Conservation (phyloP, 371 early-diverging fungal species). For the Apophysomyces ossiformis region DNA sequence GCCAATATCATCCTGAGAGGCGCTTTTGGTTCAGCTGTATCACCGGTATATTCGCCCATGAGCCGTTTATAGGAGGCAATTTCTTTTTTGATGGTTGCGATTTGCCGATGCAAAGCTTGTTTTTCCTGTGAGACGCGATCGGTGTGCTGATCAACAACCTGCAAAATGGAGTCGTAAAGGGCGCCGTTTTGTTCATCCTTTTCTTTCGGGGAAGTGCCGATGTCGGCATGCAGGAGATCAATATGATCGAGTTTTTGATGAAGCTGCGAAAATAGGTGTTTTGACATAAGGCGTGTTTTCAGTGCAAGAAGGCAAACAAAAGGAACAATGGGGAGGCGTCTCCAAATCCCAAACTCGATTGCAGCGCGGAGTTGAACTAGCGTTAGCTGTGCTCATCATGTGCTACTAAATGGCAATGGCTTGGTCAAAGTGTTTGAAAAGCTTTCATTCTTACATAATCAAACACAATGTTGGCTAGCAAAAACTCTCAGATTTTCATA, state of each 20-base stretch:
- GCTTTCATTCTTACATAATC: too few relatives aligned
- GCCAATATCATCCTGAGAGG: constrained; percentile 10
- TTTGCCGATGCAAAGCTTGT: constrained; percentile 11
- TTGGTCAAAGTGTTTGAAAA: too few relatives aligned
- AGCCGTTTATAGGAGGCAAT: constrained; percentile 19
- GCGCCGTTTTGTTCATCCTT: constrained; percentile 16
- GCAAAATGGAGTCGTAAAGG: constrained; percentile 18
- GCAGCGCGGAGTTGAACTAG: too few relatives aligned
- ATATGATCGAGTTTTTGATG: constrained; percentile 14
- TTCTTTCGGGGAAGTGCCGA: constrained; percentile 18
- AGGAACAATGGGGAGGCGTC: background rate
- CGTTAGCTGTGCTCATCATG: too few relatives aligned
- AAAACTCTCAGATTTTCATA: too few relatives aligned
- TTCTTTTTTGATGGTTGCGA: constrained; percentile 9
- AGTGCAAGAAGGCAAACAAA: background rate
- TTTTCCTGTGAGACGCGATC: constrained; percentile 15
- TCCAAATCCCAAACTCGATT: too few relatives aligned
- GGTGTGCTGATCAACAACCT: constrained; percentile 21
- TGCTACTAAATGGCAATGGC: too few relatives aligned
- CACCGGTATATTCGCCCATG: constrained; percentile 27
- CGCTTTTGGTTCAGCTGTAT: constrained; percentile 6
- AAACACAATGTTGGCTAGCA: too few relatives aligned
- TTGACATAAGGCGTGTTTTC: constrained; percentile 10
- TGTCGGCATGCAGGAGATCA: constrained; percentile 18
- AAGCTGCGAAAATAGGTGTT: constrained; percentile 17